Percentiles rank a stretch among this genome's conserved stretches.
phyloP scores from a whole-genome alignment of 352 stramenopile species.

The Globisporangium perplexum region DNA sequence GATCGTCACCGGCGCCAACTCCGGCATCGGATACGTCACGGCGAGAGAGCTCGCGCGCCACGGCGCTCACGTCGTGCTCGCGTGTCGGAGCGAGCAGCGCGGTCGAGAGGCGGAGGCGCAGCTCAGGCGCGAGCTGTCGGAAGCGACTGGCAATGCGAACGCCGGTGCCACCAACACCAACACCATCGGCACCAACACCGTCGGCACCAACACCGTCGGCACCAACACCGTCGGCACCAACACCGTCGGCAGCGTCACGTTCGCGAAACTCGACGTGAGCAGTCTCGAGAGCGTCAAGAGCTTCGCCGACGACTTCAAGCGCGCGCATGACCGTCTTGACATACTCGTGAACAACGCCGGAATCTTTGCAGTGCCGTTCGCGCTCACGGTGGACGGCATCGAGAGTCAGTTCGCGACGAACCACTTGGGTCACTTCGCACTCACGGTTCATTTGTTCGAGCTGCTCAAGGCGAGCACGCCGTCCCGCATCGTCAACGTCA shows the following conservation, averaged over 20 bases:
- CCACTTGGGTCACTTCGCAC: constrained; percentile 61
- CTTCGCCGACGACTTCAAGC: constrained; percentile 16
- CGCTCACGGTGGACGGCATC: constrained; percentile 27
- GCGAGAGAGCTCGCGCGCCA: constrained; percentile 49
- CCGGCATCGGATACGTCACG: constrained; percentile 75
- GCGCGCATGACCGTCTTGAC: constrained; percentile 34
- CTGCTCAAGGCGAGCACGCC: constrained; percentile 23
- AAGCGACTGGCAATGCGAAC: too few relatives aligned
- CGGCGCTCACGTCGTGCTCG: constrained; percentile 68
- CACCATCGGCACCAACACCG: too few relatives aligned
- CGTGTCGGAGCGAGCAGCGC: constrained; percentile 49
- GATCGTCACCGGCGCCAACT: constrained; percentile 82
- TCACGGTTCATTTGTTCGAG: constrained; percentile 46
- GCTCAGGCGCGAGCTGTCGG: constrained; percentile 22
- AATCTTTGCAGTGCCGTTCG: constrained; percentile 26
- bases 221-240: neutral
- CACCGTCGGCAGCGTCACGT: constrained; percentile 5
- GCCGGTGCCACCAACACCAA: too few relatives aligned
- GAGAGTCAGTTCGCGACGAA: constrained; percentile 73
- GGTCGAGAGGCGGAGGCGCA: constrained; percentile 21
- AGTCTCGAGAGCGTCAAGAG: constrained; percentile 14
- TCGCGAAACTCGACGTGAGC: constrained; percentile 20
- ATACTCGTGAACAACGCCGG: constrained; percentile 78
- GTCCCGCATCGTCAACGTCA: constrained; percentile 43
- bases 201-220: too few relatives aligned